Evolutionary conservation across 345 rosid species (phyloP), one percentile per base, ranked within the genome.

Genomic region (Mercurialis annua): DNA sequence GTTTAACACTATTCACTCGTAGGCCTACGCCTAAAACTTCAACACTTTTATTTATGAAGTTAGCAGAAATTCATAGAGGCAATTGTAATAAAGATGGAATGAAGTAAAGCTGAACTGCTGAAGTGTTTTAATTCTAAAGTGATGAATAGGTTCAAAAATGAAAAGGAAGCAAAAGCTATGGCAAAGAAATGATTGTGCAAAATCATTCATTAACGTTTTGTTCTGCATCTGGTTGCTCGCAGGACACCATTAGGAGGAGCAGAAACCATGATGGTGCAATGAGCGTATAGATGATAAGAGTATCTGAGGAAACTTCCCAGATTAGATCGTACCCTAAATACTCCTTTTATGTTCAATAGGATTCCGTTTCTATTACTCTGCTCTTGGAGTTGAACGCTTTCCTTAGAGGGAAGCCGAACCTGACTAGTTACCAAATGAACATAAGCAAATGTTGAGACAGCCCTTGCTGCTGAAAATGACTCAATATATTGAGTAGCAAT

Each of bases 241-340:
- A 89, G 58, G 27, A 84, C 84, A 16, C 99, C 99, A 16, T 49
- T 56, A 1, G 99, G 99, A 71, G 99, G 99, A 34, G 64, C 78
- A 20, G 87, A 76, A 47, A 89, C 60, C 71, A 78, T 15, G 52
- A 91, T 76, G 10, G 65, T 66, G 77, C 98, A 91, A 18, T 75
- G 83, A 16, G 83, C 78, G 50, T 91, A 84, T 18, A 91, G 63
- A 81, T 87, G 65, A 66, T 94, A 87, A 23, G 96, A 87, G 78
- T 91, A 94, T 30, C 81, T 74, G 15, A 87, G 62, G n/a, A 89
- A 71, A 30, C 84, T 68, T 52, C 96, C 98, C 14, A 85, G 69
- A 62, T 81, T 74, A 3, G 93, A 89, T 58, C 89, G 71, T 2
- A 90, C 89, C 72, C 87, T 81, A 54, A 91, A 90, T 40, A 75